Evolutionary conservation across 1,139 yeast species (phyloP), one percentile per base, ranked within the genome.

Genomic region (Geotrichum australiense): DNA sequence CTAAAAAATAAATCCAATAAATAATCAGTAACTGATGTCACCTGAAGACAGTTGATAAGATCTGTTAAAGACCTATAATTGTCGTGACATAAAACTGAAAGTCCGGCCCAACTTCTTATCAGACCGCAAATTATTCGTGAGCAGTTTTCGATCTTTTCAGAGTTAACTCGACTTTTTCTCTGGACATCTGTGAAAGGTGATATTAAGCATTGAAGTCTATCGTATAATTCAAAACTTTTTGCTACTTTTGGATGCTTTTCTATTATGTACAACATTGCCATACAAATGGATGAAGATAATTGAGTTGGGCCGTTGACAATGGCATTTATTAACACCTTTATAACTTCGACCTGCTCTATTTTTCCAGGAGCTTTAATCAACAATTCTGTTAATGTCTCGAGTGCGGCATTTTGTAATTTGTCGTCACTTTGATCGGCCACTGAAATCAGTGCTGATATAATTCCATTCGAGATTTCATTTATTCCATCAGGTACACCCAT

Each of bases 91-190:
- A 80, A 74, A 6, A 82, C 74, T 50, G 82, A 71, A 8, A 87
- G 58, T 0, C 98, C 98, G 15, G 83, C 71, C 77, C 93, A 82
- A 36, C 78, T 72, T 48, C 84, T 81, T 40, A 91, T 61, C 23
- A 85, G 62, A 2, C 73, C 60, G 0, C 83, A 65, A 2, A 89
- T 60, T 10, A 85, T 67, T 37, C 74, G 70, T 0, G 91, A 75
- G n/a, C 77, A 66, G 49, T 72, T 73, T 47, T 80, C 81, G 25
- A 85, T 62, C 50, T 70, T 74, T 23, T 78, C 83, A 3, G 65
- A 60, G 45, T 69, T 70, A 20, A 66, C 60, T 46, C 70, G 71
- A 20, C 68, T 68, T 46, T 65, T 66, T 7, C 66, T 59, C 25
- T 71, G 72, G 18, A 69, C 63, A 39, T 77, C 84, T 15, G 83